phyloP scores from a whole-genome alignment of 2,329 filamentous ascomycete species.

The Cladosporium sphaerospermum region DNA sequence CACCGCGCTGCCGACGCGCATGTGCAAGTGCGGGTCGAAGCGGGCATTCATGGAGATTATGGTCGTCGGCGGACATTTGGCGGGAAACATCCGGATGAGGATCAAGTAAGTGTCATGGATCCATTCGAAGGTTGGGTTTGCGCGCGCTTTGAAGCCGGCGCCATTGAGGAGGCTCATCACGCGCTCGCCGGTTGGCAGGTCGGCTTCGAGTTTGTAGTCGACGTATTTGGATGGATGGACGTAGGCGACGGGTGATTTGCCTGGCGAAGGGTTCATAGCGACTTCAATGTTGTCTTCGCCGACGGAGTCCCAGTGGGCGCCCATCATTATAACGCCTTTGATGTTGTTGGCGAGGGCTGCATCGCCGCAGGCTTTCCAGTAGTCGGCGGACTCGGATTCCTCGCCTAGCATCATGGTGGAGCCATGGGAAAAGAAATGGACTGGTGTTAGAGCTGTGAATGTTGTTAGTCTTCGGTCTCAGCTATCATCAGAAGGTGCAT shows the following conservation, averaged over 20 bases:
- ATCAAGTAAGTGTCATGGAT: conserved; percentile 67
- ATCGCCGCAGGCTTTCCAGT: conserved; percentile 62
- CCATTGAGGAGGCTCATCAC: conserved; percentile 46
- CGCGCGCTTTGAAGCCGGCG: conserved; percentile 49
- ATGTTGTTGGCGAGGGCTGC: conserved; percentile 54
- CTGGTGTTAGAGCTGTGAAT: conserved; percentile 40
- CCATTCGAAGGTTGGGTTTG: conserved; percentile 58
- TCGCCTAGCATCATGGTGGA: conserved; percentile 68
- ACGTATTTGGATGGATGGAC: conserved; percentile 61
- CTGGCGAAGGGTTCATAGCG: conserved; percentile 53
- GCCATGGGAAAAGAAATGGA: conserved; percentile 65
- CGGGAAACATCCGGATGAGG: conserved; percentile 63
- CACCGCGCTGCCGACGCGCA: conserved; percentile 53
- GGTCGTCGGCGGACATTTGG: conserved; percentile 58
- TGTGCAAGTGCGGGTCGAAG: conserved; percentile 52
- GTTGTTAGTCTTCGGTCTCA: not conserved
- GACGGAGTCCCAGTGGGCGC: conserved; percentile 54
- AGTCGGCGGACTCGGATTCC: conserved; percentile 53
- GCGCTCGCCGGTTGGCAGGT: conserved; percentile 47
- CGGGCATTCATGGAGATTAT: conserved; percentile 51
- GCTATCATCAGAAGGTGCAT: not conserved
- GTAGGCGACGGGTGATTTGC: conserved; percentile 59
- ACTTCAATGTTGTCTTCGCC: conserved; percentile 52
- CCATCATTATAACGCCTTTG: conserved; percentile 62
- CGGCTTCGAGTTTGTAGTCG: conserved; percentile 55